phyloP scores from a whole-genome alignment of 2,329 filamentous ascomycete species.

The Oidium heveae region DNA sequence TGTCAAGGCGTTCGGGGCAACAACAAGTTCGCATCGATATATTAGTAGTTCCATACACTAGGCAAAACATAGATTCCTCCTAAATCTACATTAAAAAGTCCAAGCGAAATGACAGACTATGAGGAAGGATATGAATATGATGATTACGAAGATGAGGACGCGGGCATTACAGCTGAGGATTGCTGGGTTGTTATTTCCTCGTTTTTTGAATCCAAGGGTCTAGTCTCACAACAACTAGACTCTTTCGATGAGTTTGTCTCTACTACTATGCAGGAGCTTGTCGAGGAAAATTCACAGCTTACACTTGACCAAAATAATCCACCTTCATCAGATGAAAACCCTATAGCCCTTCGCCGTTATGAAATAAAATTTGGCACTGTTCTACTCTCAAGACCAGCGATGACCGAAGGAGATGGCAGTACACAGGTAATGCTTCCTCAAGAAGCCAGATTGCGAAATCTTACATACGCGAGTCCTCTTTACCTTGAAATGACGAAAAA shows the following conservation, averaged over 20 bases:
- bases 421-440: constrained; percentile 73
- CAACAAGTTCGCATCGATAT: no score
- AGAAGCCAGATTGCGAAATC: constrained; percentile 81
- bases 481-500: constrained; percentile 75
- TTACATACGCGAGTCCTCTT: constrained; percentile 82
- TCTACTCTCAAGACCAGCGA: constrained; percentile 67
- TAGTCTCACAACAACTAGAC: constrained; percentile 92
- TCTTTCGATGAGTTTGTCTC: constrained; percentile 95
- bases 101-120: constrained; percentile 12
- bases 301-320: constrained; percentile 86
- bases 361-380: constrained; percentile 86
- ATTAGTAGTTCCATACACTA: no score
- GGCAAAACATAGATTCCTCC: no score
- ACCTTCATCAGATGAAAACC: constrained; percentile 46
- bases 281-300: constrained; percentile 74
- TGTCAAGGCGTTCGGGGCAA: no score
- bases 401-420: constrained; percentile 78
- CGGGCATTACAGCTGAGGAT: constrained; percentile 76
- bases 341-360: constrained; percentile 70
- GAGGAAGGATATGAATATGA: constrained; percentile 38
- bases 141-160: constrained; percentile 41
- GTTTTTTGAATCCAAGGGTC: constrained; percentile 87
- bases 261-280: constrained; percentile 80
- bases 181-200: constrained; percentile 95
- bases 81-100: no score